A percentile compares a stretch with the other conserved stretches of the same genome.
These are phyloP conservation scores for Cynanchum wilfordii DNA, from an alignment of 257 asterid genomes.

Conservation along the genomic window DNA sequence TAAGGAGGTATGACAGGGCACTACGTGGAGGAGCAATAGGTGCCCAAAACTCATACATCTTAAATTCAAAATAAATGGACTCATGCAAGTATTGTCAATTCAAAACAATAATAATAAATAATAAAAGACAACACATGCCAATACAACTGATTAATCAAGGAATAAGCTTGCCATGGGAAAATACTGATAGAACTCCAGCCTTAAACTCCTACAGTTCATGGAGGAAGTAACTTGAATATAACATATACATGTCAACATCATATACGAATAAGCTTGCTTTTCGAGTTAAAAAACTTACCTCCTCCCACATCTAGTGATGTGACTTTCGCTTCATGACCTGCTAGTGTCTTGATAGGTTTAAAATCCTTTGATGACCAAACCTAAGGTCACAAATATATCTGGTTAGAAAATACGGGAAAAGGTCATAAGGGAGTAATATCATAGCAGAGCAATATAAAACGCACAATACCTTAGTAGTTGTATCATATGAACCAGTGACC, in stretches of 20 bases:
- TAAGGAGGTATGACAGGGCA: neutral
- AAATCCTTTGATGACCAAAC: constrained; percentile 93
- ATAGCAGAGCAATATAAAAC: neutral
- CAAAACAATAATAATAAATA: neutral
- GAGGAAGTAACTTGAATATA: neutral
- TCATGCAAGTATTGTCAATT: neutral
- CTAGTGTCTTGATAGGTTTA: constrained; percentile 69
- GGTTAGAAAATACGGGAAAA: constrained; percentile 12
- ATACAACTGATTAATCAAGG: neutral
- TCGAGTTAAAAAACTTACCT: constrained; percentile 41
- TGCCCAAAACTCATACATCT: neutral
- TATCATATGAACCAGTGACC: constrained; percentile 86
- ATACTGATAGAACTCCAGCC: neutral
- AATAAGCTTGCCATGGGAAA: too few relatives aligned
- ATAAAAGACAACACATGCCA: neutral
- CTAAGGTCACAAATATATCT: constrained; percentile 28
- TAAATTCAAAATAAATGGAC: neutral
- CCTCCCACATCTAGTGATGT: constrained; percentile 68
- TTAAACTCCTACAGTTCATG: too few relatives aligned
- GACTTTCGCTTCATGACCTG: constrained; percentile 87
- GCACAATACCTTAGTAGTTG: constrained; percentile 69
- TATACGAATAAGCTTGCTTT: neutral
- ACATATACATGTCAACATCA: neutral
- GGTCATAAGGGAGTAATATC: neutral
- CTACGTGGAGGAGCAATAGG: neutral